A percentile compares a stretch with the other conserved stretches of the same genome.
Evolutionary conservation across 2,329 filamentous ascomycete species (phyloP).

Genomic region (Trichoderma atroviride): DNA sequence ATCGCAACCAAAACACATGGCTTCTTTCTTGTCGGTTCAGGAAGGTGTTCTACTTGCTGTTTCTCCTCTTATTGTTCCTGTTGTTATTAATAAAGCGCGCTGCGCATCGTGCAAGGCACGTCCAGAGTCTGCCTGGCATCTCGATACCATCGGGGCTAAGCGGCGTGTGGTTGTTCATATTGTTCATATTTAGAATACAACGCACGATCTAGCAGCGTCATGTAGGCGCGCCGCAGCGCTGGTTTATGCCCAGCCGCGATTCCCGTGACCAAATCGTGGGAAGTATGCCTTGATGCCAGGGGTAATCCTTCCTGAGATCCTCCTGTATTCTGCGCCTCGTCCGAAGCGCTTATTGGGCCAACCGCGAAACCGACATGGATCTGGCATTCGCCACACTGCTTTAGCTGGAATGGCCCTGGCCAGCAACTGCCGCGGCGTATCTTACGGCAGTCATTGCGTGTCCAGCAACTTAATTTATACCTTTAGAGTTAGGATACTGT

Average conservation of each 20-base stretch:
- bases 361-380: slow-evolving; percentile 18
- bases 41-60: neutral
- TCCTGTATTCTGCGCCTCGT: slow-evolving; percentile 24
- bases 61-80: neutral
- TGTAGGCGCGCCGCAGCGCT: slow-evolving; percentile 12
- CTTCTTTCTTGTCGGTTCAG: neutral
- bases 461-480: neutral
- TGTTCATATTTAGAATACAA: slow-evolving; percentile 16
- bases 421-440: slow-evolving; percentile 15
- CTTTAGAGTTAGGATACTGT: neutral
- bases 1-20: neutral
- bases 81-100: slow-evolving; percentile 19
- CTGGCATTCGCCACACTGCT: slow-evolving; percentile 19
- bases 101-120: neutral
- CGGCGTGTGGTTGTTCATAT: slow-evolving; percentile 3
- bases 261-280: slow-evolving; percentile 14
- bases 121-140: slow-evolving; percentile 20
- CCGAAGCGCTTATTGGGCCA: slow-evolving; percentile 25
- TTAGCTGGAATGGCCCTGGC: neutral
- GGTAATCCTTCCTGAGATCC: slow-evolving; percentile 24
- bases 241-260: slow-evolving; percentile 10
- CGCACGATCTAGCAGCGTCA: slow-evolving; percentile 17
- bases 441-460: neutral
- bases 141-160: neutral
- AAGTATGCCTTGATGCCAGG: slow-evolving; percentile 26